Evolutionary conservation across 2,329 filamentous ascomycete genomes (phyloP).

Genomic region (Botrytis deweyae): DNA sequence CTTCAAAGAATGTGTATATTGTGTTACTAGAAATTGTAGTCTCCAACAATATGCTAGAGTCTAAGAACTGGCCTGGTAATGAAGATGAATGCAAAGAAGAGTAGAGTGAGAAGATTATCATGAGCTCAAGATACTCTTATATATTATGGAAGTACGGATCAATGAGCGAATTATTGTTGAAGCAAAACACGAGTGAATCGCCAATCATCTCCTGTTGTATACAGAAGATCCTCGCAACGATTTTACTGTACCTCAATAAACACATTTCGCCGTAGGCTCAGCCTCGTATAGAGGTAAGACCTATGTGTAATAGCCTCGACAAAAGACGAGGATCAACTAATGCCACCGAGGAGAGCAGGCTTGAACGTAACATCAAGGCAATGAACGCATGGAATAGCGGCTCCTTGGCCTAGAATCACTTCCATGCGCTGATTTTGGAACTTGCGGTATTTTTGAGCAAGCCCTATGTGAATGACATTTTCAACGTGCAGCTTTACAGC

Average conservation of each 20-base stretch:
- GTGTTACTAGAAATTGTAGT: background rate
- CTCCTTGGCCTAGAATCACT: background rate
- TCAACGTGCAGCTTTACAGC: background rate
- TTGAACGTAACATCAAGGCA: background rate
- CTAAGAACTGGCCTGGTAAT: background rate
- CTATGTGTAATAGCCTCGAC: slow-evolving; percentile 3
- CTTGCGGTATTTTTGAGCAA: background rate
- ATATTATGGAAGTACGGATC: background rate
- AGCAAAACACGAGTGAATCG: background rate
- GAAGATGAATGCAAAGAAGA: background rate
- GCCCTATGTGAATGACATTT: background rate
- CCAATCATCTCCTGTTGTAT: background rate
- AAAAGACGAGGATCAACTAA: background rate
- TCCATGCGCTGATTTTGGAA: background rate
- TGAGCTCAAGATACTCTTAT: background rate
- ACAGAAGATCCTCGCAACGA: background rate
- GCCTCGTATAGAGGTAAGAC: slow-evolving; percentile 6
- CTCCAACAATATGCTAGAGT: background rate
- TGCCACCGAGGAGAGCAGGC: background rate
- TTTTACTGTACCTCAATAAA: slow-evolving; percentile 1
- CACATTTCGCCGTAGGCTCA: slow-evolving; percentile 3
- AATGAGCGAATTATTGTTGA: background rate
- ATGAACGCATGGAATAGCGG: background rate
- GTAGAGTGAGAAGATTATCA: background rate
- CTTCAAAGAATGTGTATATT: background rate